Evolutionary conservation across 306 rosid species (phyloP).

Genomic region (Trifolium subterraneum): DNA sequence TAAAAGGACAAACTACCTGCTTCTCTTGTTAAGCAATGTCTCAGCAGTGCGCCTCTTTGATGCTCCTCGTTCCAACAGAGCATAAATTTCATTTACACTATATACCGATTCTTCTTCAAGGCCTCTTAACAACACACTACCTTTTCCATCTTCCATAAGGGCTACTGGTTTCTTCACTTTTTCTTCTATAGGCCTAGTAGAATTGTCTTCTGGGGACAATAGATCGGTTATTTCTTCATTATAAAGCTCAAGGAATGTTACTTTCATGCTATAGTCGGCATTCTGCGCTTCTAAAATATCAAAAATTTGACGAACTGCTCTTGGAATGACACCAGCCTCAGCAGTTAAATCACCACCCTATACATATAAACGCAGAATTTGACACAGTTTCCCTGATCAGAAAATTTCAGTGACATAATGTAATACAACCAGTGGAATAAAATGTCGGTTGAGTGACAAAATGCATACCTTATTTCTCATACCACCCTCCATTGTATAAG

Average conservation of each 20-base stretch:
- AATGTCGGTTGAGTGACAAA: background rate
- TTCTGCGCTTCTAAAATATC: constrained; percentile 84
- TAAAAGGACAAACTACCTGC: constrained; percentile 74
- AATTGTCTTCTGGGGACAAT: constrained; percentile 74
- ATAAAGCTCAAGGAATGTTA: constrained; percentile 90
- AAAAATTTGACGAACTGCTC: constrained; percentile 93
- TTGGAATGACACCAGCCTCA: constrained; percentile 95
- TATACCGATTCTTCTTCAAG: constrained; percentile 93
- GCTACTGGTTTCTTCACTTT: constrained; percentile 74
- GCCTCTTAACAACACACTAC: constrained; percentile 86
- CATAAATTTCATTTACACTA: constrained; percentile 77
- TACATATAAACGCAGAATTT: background rate
- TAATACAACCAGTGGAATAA: background rate
- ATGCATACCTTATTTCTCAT: constrained; percentile 79
- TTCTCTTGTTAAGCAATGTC: constrained; percentile 87
- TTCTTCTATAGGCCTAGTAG: constrained; percentile 68
- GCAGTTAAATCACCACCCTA: constrained; percentile 88
- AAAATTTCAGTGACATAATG: background rate
- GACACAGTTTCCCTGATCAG: background rate
- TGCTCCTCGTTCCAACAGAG: constrained; percentile 82
- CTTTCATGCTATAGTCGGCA: constrained; percentile 91
- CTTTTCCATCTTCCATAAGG: constrained; percentile 97
- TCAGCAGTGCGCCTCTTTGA: constrained; percentile 94
- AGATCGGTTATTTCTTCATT: constrained; percentile 93
- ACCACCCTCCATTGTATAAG: constrained; percentile 99